Base-by-base conservation (phyloP, 495 filamentous ascomycete species). In the Evansstolkia leycettana region DNA sequence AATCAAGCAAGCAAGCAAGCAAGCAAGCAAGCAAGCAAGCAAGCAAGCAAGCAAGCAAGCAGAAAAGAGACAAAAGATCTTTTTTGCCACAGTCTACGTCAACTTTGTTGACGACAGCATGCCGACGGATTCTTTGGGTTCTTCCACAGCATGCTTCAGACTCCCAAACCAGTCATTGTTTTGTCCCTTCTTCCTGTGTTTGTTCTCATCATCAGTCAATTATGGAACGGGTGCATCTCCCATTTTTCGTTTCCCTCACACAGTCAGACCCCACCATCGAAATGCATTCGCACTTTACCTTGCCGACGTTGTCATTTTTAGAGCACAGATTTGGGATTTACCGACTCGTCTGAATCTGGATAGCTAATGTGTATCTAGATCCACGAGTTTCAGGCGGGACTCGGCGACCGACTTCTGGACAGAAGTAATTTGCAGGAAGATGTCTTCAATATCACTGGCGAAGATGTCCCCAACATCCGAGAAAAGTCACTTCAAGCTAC, bases 401-500 rank as follows among this genome's bases (percentile, higher is more conserved):
- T 43, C 45, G 18, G 46, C 38, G 38, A 48, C 37, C 39, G 45
- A 43, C 34, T 14, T 26, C 32, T 36, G 26, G 23, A 31, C 29
- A 16, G 14, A 41, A n/a, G 17, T 24, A 7, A 35, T 36, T 14
- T n/a, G n/a, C 28, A 30, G 17, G 18, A 46, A 39, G 14, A 15
- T 37, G 11, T 32, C 33, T 38, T 41, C 36, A 35, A 29, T 17
- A 34, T 50, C 55, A 36, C 44, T 55, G 38, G 43, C 29, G 50
- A 60, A 55, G 13, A 67, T 67, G 63, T 54, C 58, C 24, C 45
- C 58, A 11, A 41, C 43, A 27, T 28, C 40, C 37, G 45, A 51
- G 28, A 45, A 47, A 20, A 57, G 58, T 31, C 74, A 80, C 48
- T 99, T 96, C 59, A 82, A 80, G 47, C 77, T 75, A 42, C 66